A percentile compares a stretch with the other conserved stretches of the same genome.
Conservation (phyloP, 495 filamentous ascomycete genomes). For the Podospora bellae-mahoneyi region DNA sequence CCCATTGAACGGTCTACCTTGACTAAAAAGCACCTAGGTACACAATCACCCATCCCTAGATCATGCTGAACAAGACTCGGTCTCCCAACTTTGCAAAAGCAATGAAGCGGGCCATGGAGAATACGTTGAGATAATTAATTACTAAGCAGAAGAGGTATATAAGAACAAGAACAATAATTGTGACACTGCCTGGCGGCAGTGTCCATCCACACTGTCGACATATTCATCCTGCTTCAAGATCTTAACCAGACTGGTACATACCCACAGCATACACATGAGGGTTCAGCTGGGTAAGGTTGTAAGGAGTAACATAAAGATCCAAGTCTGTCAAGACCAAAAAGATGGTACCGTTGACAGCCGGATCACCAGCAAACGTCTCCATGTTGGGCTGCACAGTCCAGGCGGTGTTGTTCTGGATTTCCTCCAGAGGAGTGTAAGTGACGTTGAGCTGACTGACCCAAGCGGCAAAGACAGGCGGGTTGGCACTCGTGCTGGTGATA, state of each 20-base stretch:
- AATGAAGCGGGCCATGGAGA: no score
- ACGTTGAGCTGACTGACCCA: slow-evolving; percentile 85
- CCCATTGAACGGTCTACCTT: no score
- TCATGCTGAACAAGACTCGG: no score
- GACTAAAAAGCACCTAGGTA: no score
- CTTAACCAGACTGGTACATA: slow-evolving; percentile 76
- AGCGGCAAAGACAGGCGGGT: slow-evolving; percentile 60
- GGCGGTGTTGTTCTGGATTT: slow-evolving; percentile 53
- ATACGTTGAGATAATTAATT: no score
- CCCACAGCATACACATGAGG: slow-evolving; percentile 72
- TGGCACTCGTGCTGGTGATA: slow-evolving; percentile 59
- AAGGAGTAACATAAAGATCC: slow-evolving; percentile 67
- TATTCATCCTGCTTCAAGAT: no score
- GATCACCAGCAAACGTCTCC: slow-evolving; percentile 61
- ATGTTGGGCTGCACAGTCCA: slow-evolving; percentile 67
- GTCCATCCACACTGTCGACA: no score
- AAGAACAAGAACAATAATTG: no score
- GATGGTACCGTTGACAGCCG: slow-evolving; percentile 73
- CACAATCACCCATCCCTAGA: no score
- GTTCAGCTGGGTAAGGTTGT: slow-evolving; percentile 71
- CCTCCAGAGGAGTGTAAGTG: slow-evolving; percentile 68
- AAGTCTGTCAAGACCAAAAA: slow-evolving; percentile 74
- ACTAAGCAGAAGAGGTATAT: no score
- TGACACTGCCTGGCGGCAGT: no score
- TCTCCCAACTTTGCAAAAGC: no score